phyloP scores from a whole-genome alignment of 1,284 basidiomycete species.

The Blastosporella zonata region DNA sequence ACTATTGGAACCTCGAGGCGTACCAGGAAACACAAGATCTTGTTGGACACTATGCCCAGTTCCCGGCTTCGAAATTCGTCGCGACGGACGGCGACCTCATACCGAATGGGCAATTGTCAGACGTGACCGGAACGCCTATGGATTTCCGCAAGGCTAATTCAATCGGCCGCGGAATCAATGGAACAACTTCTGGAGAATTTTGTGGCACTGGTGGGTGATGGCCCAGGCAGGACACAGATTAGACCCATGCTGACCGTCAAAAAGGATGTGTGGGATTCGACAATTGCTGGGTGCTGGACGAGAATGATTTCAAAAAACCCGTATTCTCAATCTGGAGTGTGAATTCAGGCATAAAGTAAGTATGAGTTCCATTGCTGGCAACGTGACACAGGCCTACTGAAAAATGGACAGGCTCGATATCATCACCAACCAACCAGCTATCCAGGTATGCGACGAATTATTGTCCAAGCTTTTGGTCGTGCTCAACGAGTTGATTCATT shows the following conservation, averaged over 20 bases:
- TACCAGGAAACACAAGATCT: slow-evolving; percentile 43
- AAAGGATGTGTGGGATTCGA: slow-evolving; percentile 44
- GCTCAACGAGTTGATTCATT: background rate
- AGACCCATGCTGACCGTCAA: background rate
- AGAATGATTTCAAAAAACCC: slow-evolving; percentile 26
- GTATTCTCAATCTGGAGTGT: slow-evolving; percentile 41
- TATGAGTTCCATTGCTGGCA: slow-evolving; percentile 3
- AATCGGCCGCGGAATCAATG: slow-evolving; percentile 37
- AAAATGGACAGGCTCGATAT: slow-evolving; percentile 37
- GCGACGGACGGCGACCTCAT: slow-evolving; percentile 42
- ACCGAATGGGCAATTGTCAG: slow-evolving; percentile 39
- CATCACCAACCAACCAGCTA: slow-evolving; percentile 42
- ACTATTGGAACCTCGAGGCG: slow-evolving; percentile 48
- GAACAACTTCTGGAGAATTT: slow-evolving; percentile 31
- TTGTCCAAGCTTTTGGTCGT: background rate
- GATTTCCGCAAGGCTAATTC: slow-evolving; percentile 44
- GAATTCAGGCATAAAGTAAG: slow-evolving; percentile 45
- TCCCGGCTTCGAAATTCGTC: slow-evolving; percentile 38
- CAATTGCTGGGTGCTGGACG: slow-evolving; percentile 45
- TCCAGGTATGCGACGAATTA: slow-evolving; percentile 39
- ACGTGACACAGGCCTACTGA: slow-evolving; percentile 2
- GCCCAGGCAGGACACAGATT: background rate
- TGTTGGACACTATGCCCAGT: slow-evolving; percentile 36
- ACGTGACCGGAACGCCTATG: slow-evolving; percentile 38
- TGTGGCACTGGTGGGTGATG: slow-evolving; percentile 39